phyloP scores from a whole-genome alignment of 1,139 yeast species.

The Protomyces inouyei region DNA sequence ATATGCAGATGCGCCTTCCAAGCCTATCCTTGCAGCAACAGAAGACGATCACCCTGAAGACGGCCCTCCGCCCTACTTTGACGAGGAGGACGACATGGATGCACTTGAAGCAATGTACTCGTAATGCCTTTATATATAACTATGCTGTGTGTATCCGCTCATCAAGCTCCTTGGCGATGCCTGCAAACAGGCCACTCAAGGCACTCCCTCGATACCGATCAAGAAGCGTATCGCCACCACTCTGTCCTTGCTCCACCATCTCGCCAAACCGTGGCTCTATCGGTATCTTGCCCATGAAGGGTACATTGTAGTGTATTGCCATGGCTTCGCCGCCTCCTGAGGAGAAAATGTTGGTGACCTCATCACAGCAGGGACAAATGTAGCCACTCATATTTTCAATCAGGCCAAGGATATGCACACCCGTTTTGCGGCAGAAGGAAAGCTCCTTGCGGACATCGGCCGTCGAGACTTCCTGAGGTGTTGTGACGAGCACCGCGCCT shows the following conservation, averaged over 20 bases:
- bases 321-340: constrained; percentile 85
- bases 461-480: constrained; percentile 91
- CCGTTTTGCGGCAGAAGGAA: constrained; percentile 84
- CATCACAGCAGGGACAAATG: constrained; percentile 89
- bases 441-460: constrained; percentile 93
- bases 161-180: constrained; percentile 3
- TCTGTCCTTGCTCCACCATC: constrained; percentile 27
- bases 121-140: neutral
- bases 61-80: neutral
- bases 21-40: neutral
- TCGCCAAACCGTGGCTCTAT: constrained; percentile 82
- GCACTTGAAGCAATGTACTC: constrained; percentile 22
- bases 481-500: constrained; percentile 91
- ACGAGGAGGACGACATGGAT: constrained; percentile 19
- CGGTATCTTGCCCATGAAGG: constrained; percentile 80
- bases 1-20: neutral
- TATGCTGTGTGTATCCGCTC: neutral
- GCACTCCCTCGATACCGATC: constrained; percentile 13
- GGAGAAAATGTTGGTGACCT: constrained; percentile 78
- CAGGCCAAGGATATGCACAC: constrained; percentile 72
- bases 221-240: constrained; percentile 1
- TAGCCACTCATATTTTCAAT: constrained; percentile 97
- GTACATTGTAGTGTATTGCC: constrained; percentile 56
- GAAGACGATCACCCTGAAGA: neutral
- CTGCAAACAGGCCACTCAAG: constrained; percentile 1